Evolutionary conservation across 2,329 filamentous ascomycete genomes (phyloP), one percentile per base, ranked within the genome.

Genomic region (Acephala macrosclerotiorum): DNA sequence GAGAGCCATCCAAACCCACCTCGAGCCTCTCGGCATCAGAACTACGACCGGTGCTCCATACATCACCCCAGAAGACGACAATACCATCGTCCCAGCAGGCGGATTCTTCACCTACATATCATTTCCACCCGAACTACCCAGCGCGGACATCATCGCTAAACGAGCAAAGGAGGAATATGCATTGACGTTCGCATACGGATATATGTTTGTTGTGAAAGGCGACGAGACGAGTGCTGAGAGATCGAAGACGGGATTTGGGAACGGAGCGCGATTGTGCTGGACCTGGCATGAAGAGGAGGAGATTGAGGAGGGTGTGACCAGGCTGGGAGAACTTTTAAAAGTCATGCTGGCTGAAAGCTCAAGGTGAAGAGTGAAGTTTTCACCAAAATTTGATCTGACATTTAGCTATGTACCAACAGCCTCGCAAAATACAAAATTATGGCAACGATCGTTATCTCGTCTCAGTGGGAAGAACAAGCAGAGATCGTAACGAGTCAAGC

Each of bases 91-190:
- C 2, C 58, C 55, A 14, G 83, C 84, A 0, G 89, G 89, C 2
- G 89, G 89, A 0, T 91, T 89, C 74, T 91, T 91, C 75, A 80
- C 90, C 60, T 91, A 87, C 86, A 77, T 91, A 9, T 78, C 79
- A 4, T 76, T 91, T 16, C 89, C 89, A 25, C 26, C 56, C 1
- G 67, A 69, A 25, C 2, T 68, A 68, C 26, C 40, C 6, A 58
- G 29, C 1, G 55, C 61, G 2, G 81, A 74, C 78, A 68, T 77
- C 77, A 53, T 85, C n/a, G 78, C 82, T 68, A 60, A 68, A 29
- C 29, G 36, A 60, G 66, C 68, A 26, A 45, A 35, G 18, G 78
- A 80, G n/a, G 82, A 86, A 35, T 82, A 87, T 69, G 82, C 84
- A 57, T 73, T 91, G 53, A 80, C 51, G 8, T 64, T 64, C 22